Evolutionary conservation across 306 rosid species (phyloP).

Genomic region (Cicer pinnatifidum): DNA sequence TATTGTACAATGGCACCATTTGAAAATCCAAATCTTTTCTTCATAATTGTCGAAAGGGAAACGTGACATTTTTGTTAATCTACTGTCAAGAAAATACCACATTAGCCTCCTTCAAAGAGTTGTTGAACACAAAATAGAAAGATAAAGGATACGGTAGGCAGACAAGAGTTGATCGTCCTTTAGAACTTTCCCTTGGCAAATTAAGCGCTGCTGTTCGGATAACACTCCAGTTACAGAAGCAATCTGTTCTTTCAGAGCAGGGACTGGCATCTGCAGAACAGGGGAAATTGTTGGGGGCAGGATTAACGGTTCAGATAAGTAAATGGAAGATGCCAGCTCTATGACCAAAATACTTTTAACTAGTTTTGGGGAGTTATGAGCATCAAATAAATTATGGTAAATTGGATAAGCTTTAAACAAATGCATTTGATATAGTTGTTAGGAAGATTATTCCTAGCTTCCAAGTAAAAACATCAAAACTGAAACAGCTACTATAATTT

Average conservation of each 20-base stretch:
- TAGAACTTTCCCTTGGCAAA: constrained; percentile 61
- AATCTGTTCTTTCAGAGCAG: constrained; percentile 62
- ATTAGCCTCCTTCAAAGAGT: constrained; percentile 19
- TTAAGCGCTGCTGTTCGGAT: constrained; percentile 59
- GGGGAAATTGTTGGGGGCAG: constrained; percentile 25
- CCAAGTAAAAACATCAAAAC: not conserved
- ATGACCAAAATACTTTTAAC: constrained; percentile 41
- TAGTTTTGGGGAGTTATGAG: constrained; percentile 7
- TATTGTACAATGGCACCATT: constrained; percentile 8
- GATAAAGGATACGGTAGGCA: constrained; percentile 61
- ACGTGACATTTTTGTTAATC: constrained; percentile 22
- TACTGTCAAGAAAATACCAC: constrained; percentile 27
- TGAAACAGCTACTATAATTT: not conserved
- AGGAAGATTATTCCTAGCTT: constrained; percentile 6
- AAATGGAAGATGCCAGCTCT: constrained; percentile 24
- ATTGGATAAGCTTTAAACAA: constrained; percentile 23
- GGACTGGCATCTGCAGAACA: constrained; percentile 84
- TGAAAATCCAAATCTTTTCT: constrained; percentile 31
- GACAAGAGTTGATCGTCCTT: constrained; percentile 65
- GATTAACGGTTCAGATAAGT: constrained; percentile 21
- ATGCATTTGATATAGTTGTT: not conserved
- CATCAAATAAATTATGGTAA: constrained; percentile 23
- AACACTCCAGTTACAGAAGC: constrained; percentile 63
- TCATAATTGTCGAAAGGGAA: constrained; percentile 26
- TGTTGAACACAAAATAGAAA: constrained; percentile 38